These are phyloP conservation scores for Neopestalotiopsis sp. DNA, from an alignment of 2,329 filamentous ascomycete species.

Conservation along the genomic window DNA sequence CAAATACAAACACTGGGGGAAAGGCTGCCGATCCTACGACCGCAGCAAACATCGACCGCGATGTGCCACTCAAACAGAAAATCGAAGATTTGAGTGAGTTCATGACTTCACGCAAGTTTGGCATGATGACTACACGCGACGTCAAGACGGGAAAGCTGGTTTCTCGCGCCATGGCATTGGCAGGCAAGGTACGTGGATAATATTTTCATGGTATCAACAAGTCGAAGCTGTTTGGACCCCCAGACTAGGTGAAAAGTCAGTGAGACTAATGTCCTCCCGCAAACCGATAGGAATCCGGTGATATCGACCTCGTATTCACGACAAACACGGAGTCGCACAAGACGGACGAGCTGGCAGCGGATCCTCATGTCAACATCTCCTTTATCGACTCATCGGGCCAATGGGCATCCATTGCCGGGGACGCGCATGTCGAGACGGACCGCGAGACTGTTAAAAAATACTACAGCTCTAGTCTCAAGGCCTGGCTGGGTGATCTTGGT, in stretches of 20 bases:
- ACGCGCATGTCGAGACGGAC: conserved; percentile 72
- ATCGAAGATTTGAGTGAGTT: conserved; percentile 75
- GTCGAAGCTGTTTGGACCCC: neutral
- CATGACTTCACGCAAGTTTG: conserved; percentile 76
- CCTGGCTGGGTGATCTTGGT: conserved; percentile 87
- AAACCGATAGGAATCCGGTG: conserved; percentile 68
- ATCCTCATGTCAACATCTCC: conserved; percentile 79
- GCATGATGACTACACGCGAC: conserved; percentile 85
- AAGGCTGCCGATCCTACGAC: conserved; percentile 79
- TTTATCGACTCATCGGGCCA: conserved; percentile 79
- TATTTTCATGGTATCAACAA: neutral
- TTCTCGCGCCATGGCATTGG: conserved; percentile 84
- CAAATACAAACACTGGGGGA: conserved; percentile 65
- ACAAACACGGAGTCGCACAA: conserved; percentile 91
- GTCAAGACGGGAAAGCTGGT: conserved; percentile 68
- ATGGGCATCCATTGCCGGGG: conserved; percentile 85
- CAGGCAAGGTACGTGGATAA: conserved; percentile 64
- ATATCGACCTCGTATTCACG: conserved; percentile 85
- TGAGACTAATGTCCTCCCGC: too few relatives aligned
- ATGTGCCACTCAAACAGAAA: conserved; percentile 72
- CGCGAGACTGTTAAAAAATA: conserved; percentile 72
- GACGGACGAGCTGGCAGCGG: conserved; percentile 76
- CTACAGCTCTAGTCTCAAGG: conserved; percentile 76
- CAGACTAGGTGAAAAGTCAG: neutral
- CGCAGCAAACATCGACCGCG: conserved; percentile 66